Conservation (phyloP, 371 early-diverging fungal genomes). For the Parasitella parasitica region DNA sequence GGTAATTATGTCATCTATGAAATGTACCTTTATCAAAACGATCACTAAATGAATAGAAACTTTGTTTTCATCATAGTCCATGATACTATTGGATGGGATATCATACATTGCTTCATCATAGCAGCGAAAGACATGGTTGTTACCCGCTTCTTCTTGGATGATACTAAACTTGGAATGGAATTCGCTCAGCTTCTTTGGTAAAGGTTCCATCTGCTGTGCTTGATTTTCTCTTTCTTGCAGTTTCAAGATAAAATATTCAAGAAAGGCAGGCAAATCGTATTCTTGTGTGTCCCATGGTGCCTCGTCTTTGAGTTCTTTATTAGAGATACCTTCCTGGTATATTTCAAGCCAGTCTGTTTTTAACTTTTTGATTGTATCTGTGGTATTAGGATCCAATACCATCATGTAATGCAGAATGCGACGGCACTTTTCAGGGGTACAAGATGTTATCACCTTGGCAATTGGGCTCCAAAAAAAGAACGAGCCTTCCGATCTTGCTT, state of each 20-base stretch:
- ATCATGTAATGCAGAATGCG: not conserved
- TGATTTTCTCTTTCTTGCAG: slow-evolving; percentile 3
- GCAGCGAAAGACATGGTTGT: not conserved
- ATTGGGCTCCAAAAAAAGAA: slow-evolving; percentile 19
- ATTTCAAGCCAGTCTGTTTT: slow-evolving; percentile 7
- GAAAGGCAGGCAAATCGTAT: slow-evolving; percentile 11
- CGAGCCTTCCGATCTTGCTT: slow-evolving; percentile 1
- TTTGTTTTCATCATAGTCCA: not conserved
- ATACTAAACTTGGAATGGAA: not conserved
- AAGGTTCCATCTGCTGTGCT: not conserved
- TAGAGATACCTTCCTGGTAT: slow-evolving; percentile 12
- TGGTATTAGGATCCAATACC: not conserved
- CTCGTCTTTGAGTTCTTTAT: slow-evolving; percentile 10
- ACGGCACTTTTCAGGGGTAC: slow-evolving; percentile 3
- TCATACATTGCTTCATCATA: not conserved
- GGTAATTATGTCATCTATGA: not conserved
- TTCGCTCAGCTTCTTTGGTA: not conserved
- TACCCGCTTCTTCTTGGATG: not conserved
- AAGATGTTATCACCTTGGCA: not conserved
- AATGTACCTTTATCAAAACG: slow-evolving; percentile 12
- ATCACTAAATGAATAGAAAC: not conserved
- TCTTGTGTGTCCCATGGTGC: slow-evolving; percentile 12
- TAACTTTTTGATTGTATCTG: not conserved
- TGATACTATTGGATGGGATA: not conserved
- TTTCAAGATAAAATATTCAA: slow-evolving; percentile 16